phyloP scores from a whole-genome alignment of 768 basidiomycete genomes.

The Mycena chlorophos region DNA sequence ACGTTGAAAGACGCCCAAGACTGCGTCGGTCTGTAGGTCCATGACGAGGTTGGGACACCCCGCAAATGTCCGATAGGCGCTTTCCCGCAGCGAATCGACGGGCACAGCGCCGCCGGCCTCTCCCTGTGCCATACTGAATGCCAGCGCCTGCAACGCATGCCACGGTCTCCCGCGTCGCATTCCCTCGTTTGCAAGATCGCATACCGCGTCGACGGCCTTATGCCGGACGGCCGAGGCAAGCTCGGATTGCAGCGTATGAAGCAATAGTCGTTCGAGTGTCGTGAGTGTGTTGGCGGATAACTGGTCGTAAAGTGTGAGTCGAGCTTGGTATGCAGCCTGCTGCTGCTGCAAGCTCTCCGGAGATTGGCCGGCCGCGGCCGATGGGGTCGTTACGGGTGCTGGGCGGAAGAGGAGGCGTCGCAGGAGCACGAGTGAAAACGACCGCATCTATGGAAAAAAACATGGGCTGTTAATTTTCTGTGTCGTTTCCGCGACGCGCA shows the following conservation, averaged over 20 bases:
- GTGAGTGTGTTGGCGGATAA: conserved; percentile 64
- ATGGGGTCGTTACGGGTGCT: conserved; percentile 33
- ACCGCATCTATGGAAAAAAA: conserved; percentile 91
- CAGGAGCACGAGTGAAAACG: conserved; percentile 79
- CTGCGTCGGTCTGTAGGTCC: conserved; percentile 72
- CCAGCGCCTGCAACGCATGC: conserved; percentile 76
- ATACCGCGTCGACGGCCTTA: conserved; percentile 73
- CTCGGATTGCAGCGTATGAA: conserved; percentile 70
- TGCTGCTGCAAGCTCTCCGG: conserved; percentile 21
- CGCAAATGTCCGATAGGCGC: conserved; percentile 70
- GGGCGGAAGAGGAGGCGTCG: conserved; percentile 76
- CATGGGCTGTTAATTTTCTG: conserved; percentile 2
- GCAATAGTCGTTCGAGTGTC: conserved; percentile 69
- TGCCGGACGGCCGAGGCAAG: conserved; percentile 56
- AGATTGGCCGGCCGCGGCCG: conserved; percentile 14
- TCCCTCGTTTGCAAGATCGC: conserved; percentile 72
- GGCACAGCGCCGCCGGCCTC: conserved; percentile 13
- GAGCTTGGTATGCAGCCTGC: conserved; percentile 23
- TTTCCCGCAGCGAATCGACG: conserved; percentile 46
- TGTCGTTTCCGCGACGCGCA: background rate
- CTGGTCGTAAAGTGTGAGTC: conserved; percentile 76
- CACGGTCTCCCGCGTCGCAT: conserved; percentile 78
- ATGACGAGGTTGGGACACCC: conserved; percentile 75
- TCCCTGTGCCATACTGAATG: conserved; percentile 62
- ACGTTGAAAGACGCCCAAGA: conserved; percentile 62